Evolutionary conservation across 2,329 filamentous ascomycete species (phyloP).

Genomic region (Fusarium scirpi): DNA sequence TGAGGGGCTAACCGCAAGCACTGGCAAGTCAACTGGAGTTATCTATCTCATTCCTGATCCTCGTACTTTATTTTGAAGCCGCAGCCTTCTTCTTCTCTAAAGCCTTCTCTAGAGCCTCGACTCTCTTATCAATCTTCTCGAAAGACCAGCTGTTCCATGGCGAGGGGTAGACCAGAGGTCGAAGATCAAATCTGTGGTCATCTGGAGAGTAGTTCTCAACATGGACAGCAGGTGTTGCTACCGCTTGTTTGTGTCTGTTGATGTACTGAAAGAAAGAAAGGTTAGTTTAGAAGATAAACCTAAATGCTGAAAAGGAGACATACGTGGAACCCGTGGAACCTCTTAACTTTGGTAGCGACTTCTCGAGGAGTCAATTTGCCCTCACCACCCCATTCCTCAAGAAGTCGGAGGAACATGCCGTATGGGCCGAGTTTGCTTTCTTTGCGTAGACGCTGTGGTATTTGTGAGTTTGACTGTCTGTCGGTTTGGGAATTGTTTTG

Average conservation of each 20-base stretch:
- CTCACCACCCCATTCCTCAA: slow-evolving; percentile 54
- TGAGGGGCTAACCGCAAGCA: background rate
- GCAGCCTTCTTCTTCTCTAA: slow-evolving; percentile 23
- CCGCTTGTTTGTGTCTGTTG: slow-evolving; percentile 32
- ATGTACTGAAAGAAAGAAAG: background rate
- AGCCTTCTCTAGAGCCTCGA: slow-evolving; percentile 50
- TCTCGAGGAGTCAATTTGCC: slow-evolving; percentile 53
- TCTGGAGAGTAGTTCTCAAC: slow-evolving; percentile 42
- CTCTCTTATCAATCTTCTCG: slow-evolving; percentile 55
- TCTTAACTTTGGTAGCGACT: slow-evolving; percentile 45
- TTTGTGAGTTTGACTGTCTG: background rate
- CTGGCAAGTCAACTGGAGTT: background rate
- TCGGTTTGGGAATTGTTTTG: background rate
- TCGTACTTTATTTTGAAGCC: background rate
- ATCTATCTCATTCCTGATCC: background rate
- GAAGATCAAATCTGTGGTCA: slow-evolving; percentile 46
- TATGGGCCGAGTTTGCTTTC: slow-evolving; percentile 58
- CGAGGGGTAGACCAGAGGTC: slow-evolving; percentile 49
- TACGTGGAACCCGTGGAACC: slow-evolving; percentile 53
- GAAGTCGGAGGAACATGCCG: slow-evolving; percentile 54
- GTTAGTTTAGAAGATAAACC: background rate
- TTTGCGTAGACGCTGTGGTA: slow-evolving; percentile 50
- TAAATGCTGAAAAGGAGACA: background rate
- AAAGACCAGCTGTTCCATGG: slow-evolving; percentile 54
- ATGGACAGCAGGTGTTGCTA: slow-evolving; percentile 27